Evolutionary conservation across 2,329 filamentous ascomycete genomes (phyloP).

Genomic region (Calycina herbarum): DNA sequence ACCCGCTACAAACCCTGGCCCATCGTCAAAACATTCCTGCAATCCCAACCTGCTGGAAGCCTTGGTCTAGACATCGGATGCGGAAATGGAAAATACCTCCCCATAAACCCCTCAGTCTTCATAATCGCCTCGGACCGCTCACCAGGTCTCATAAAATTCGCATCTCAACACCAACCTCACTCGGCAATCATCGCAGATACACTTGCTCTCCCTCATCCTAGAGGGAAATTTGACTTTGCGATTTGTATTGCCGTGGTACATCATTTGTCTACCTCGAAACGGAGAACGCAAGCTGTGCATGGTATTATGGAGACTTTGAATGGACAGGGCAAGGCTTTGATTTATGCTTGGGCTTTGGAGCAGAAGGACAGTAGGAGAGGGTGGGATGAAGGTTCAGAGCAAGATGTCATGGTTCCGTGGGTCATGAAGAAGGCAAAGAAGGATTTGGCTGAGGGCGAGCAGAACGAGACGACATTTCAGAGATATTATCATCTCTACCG

Average conservation of each 20-base stretch:
- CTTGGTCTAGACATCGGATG: constrained; percentile 91
- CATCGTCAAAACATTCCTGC: constrained; percentile 78
- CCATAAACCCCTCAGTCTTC: constrained; percentile 74
- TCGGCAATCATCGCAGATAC: constrained; percentile 78
- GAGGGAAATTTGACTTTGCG: constrained; percentile 73
- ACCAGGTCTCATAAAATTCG: constrained; percentile 53
- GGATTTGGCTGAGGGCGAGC: constrained; percentile 34
- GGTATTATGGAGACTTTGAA: constrained; percentile 68
- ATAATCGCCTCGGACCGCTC: constrained; percentile 86
- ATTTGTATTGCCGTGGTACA: constrained; percentile 95
- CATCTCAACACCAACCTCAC: constrained; percentile 52
- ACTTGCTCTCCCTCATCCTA: constrained; percentile 76
- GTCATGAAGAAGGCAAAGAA: constrained; percentile 57
- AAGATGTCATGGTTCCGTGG: constrained; percentile 97
- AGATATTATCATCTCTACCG: constrained; percentile 94
- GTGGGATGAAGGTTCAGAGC: constrained; percentile 79
- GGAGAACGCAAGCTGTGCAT: constrained; percentile 71
- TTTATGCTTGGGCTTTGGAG: constrained; percentile 96
- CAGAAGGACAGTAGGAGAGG: constrained; percentile 83
- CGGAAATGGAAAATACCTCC: constrained; percentile 94
- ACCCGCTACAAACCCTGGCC: constrained; percentile 89
- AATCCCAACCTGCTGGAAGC: constrained; percentile 63
- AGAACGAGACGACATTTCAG: constrained; percentile 57
- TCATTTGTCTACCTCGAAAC: constrained; percentile 77
- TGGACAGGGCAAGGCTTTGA: constrained; percentile 64